Evolutionary conservation across 768 basidiomycete genomes (phyloP), one percentile per base, ranked within the genome.

Genomic region (Cyathus striatus): DNA sequence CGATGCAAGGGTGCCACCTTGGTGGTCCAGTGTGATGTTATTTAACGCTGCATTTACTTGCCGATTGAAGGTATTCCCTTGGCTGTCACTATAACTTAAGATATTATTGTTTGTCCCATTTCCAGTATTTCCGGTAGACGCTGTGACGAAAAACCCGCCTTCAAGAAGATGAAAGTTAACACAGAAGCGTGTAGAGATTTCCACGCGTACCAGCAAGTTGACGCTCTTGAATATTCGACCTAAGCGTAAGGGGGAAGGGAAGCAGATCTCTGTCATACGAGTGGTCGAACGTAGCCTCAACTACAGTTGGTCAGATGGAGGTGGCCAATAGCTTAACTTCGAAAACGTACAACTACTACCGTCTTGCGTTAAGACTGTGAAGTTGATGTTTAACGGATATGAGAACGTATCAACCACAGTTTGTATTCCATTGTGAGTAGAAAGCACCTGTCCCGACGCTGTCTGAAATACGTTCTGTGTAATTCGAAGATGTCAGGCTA

Each of bases 71-170:
- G 83, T 84, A 59, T 88, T 81, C 39, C 78, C 81, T 5, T 61
- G 59, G 35, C 52, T 50, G 55, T 89, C 84, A 9, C 57, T 49
- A 54, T 87, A 90, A 24, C 57, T 60, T 60, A 89, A 81, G 1
- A 70, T 73, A 56, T 88, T 88, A 61, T 73, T 76, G 60, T 68
- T 86, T 5, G 81, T 84, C 22, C 86, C 85, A 42, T 85, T 85
- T 1, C 81, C 85, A 5, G 60, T 59, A 54, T 78, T 81, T 10
- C 78, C 76, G 1, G 62, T 59, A 23, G 68, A 55, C 1, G 64
- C 57, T 1, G 65, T 51, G 10, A 62, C 59, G 59, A 79, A 77
- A 59, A 73, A 76, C 16, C 76, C 81, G 38, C 60, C 81, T 78
- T 43, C 4, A 33, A 20, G 20, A 23, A 23, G 36, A 18, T 25